A percentile compares a stretch with the other conserved stretches of the same genome.
These are phyloP conservation scores for Corrigiola litoralis DNA, from an alignment of 179 eudicot genomes.

Conservation along the genomic window DNA sequence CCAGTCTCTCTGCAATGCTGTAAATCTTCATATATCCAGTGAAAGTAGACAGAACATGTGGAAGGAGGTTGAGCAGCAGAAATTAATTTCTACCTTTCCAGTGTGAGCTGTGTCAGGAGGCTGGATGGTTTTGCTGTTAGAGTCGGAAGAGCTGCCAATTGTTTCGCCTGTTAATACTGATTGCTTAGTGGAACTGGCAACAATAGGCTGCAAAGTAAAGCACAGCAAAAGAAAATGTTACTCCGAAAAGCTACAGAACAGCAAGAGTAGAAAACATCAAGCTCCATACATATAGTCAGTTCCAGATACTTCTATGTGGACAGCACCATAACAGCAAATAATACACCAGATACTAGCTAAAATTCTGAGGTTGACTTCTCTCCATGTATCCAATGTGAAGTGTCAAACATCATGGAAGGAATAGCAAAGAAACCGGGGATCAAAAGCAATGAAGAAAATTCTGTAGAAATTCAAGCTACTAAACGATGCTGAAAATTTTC, in stretches of 20 bases:
- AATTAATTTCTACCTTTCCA: constrained; percentile 23
- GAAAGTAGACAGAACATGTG: constrained; percentile 76
- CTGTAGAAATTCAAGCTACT: neutral
- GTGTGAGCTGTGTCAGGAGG: constrained; percentile 29
- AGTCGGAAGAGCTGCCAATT: neutral
- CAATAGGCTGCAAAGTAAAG: constrained; percentile 45
- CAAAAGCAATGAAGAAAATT: neutral
- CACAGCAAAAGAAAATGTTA: constrained; percentile 4
- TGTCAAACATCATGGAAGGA: neutral
- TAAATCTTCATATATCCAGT: constrained; percentile 85
- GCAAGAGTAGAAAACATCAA: neutral
- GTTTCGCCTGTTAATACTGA: constrained; percentile 7
- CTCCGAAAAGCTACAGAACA: neutral
- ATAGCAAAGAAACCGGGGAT: neutral
- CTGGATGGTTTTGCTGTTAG: constrained; percentile 11
- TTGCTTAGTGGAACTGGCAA: constrained; percentile 23
- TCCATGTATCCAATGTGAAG: neutral
- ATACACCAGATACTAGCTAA: neutral
- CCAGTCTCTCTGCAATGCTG: constrained; percentile 75
- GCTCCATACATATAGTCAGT: no score
- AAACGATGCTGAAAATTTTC: no score
- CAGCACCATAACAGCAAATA: no score
- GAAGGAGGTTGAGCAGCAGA: constrained; percentile 33
- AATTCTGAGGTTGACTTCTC: no score
- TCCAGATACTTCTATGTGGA: no score